phyloP scores from a whole-genome alignment of 78 protist species.

The slime mould (Dictyostelium discoideum) region DNA sequence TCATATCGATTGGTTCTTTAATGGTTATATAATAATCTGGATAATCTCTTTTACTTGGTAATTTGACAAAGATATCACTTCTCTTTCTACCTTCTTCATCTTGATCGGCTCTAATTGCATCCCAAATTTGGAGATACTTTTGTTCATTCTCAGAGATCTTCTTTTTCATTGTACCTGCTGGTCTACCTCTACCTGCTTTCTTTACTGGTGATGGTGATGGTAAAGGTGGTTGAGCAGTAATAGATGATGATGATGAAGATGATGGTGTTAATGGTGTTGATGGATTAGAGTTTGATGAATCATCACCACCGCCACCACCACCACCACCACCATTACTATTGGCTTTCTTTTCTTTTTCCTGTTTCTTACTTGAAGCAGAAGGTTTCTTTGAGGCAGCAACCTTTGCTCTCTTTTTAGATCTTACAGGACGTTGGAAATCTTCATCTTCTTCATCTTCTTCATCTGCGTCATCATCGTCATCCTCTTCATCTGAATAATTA shows the following conservation, averaged over 20 bases:
- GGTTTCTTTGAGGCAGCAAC: not conserved
- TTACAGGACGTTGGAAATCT: not conserved
- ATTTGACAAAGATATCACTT: conserved; percentile 43
- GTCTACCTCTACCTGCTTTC: conserved; percentile 64
- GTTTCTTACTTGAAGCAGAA: not conserved
- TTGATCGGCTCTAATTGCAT: not conserved
- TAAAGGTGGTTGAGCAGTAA: not conserved
- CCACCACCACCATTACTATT: not conserved
- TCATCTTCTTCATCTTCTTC: conserved; percentile 19
- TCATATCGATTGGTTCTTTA: conserved; percentile 76
- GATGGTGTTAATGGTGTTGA: not conserved
- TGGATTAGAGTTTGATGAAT: not conserved
- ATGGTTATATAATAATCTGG: conserved; percentile 79
- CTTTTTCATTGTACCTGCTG: conserved; percentile 72
- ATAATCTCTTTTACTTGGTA: conserved; percentile 72
- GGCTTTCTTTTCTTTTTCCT: not conserved
- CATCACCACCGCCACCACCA: not conserved
- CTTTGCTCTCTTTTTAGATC: conserved; percentile 55
- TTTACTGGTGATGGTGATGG: conserved; percentile 37
- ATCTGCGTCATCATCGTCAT: not conserved
- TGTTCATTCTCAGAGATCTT: conserved; percentile 45
- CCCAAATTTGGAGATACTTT: conserved; percentile 39
- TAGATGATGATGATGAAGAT: not conserved
- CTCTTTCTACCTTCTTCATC: conserved; percentile 71
- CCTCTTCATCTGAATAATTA: conserved; percentile 20